Evolutionary conservation across 352 stramenopile species (phyloP).

Genomic region (Globisporangium megalacanthum): DNA sequence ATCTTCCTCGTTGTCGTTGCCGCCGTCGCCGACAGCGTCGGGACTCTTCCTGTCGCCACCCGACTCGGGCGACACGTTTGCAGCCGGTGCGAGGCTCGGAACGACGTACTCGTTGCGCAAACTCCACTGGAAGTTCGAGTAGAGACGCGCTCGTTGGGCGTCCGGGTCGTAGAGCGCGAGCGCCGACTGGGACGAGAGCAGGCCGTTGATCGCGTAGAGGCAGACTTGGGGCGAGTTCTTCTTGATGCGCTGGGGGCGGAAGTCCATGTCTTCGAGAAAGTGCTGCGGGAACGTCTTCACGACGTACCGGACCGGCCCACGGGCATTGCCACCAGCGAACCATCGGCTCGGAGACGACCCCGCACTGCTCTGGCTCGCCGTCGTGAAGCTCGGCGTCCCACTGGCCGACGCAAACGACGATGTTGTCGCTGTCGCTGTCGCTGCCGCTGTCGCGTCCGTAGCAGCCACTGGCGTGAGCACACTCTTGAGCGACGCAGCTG

Average conservation of each 20-base stretch:
- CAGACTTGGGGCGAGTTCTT: slow-evolving; percentile 58
- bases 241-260: slow-evolving; percentile 80
- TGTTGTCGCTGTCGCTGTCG: background rate
- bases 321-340: background rate
- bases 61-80: background rate
- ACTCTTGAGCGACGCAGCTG: slow-evolving; percentile 10
- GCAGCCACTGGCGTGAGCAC: slow-evolving; percentile 4
- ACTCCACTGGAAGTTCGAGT: slow-evolving; percentile 79
- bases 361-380: background rate
- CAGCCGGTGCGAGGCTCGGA: slow-evolving; percentile 32
- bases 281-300: slow-evolving; percentile 84
- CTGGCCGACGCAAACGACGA: slow-evolving; percentile 12
- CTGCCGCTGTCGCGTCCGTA: background rate
- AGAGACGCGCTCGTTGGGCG: slow-evolving; percentile 46
- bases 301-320: slow-evolving; percentile 31
- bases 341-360: background rate
- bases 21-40: background rate
- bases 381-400: slow-evolving; percentile 15
- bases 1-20: background rate
- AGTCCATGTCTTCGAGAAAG: slow-evolving; percentile 81
- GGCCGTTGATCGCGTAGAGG: slow-evolving; percentile 70
- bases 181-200: slow-evolving; percentile 63
- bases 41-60: slow-evolving; percentile 4
- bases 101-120: slow-evolving; percentile 65
- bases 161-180: slow-evolving; percentile 64